phyloP scores from a whole-genome alignment of 2,329 filamentous ascomycete species.

The Ophidiomyces ophidiicola region DNA sequence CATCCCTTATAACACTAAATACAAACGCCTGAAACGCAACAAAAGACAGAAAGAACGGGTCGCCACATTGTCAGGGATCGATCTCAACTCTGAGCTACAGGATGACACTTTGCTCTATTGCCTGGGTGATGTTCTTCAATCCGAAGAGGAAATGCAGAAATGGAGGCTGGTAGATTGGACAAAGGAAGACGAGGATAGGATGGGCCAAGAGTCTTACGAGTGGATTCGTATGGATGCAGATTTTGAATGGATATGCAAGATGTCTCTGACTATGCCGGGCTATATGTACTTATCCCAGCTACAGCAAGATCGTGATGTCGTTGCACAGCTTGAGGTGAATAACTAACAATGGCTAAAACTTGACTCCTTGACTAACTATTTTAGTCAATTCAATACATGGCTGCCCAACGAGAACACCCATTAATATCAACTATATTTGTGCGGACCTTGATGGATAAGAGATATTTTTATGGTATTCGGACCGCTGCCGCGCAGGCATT shows the following conservation, averaged over 20 bases:
- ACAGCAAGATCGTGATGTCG: slow-evolving; percentile 91
- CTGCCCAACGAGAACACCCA: slow-evolving; percentile 54
- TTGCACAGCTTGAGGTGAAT: slow-evolving; percentile 58
- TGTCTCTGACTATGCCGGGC: slow-evolving; percentile 68
- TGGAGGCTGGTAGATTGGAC: slow-evolving; percentile 88
- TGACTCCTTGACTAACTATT: slow-evolving; percentile 11
- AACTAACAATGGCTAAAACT: neutral
- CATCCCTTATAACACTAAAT: slow-evolving; percentile 98
- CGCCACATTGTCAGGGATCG: slow-evolving; percentile 50
- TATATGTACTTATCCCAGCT: slow-evolving; percentile 98
- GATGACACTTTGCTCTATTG: slow-evolving; percentile 82
- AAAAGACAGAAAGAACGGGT: slow-evolving; percentile 68
- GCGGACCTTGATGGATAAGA: slow-evolving; percentile 75
- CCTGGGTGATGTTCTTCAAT: slow-evolving; percentile 78
- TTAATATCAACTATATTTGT: slow-evolving; percentile 81
- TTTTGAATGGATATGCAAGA: slow-evolving; percentile 91
- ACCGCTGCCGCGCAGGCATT: slow-evolving; percentile 71
- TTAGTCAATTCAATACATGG: slow-evolving; percentile 62
- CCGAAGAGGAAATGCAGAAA: slow-evolving; percentile 63
- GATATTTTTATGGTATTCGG: slow-evolving; percentile 90
- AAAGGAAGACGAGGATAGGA: slow-evolving; percentile 71
- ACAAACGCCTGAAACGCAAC: slow-evolving; percentile 89
- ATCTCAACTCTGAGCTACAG: slow-evolving; percentile 51
- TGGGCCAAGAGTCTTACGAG: slow-evolving; percentile 94
- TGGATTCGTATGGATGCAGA: slow-evolving; percentile 98